Percentiles rank a stretch among this genome's conserved stretches.
Evolutionary conservation across 371 early-diverging fungal genomes (phyloP).

Genomic region (Synchytrium microbalum): DNA sequence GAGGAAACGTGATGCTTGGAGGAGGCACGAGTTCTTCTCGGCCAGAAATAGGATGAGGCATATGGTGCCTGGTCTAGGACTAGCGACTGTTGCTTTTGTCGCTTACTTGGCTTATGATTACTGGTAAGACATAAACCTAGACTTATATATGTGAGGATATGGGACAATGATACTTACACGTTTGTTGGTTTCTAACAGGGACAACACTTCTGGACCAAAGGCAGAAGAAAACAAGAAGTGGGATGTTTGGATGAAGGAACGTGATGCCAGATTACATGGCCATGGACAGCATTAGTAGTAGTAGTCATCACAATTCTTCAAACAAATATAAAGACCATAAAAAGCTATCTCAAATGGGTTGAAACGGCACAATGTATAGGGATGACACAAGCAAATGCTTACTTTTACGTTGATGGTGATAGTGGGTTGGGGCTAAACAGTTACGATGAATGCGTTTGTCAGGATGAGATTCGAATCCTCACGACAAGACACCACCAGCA

Average conservation of each 20-base stretch:
- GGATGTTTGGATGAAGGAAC: slow-evolving; percentile 32
- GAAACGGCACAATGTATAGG: too few relatives aligned
- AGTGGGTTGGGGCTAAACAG: too few relatives aligned
- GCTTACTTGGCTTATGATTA: slow-evolving; percentile 70
- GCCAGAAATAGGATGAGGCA: slow-evolving; percentile 47
- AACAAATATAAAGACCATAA: too few relatives aligned
- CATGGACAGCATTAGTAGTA: slow-evolving; percentile 9
- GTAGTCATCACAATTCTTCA: neutral
- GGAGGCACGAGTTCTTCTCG: slow-evolving; percentile 70
- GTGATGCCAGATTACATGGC: slow-evolving; percentile 30
- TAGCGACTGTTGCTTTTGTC: slow-evolving; percentile 71
- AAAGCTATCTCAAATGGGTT: too few relatives aligned
- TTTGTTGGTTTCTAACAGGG: slow-evolving; percentile 10
- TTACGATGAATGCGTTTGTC: too few relatives aligned
- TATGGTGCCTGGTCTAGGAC: slow-evolving; percentile 72
- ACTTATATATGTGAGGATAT: too few relatives aligned
- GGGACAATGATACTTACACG: too few relatives aligned
- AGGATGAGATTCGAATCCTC: too few relatives aligned
- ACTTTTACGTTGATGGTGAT: too few relatives aligned
- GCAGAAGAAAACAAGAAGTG: slow-evolving; percentile 31
- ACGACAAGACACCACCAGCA: too few relatives aligned
- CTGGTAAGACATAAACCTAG: slow-evolving; percentile 30
- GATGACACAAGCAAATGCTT: too few relatives aligned
- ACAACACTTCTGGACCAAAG: slow-evolving; percentile 29
- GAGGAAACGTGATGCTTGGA: slow-evolving; percentile 81